A percentile compares a stretch with the other conserved stretches of the same genome.
Conservation (phyloP, 345 rosid species). For the Kandelia obovata region DNA sequence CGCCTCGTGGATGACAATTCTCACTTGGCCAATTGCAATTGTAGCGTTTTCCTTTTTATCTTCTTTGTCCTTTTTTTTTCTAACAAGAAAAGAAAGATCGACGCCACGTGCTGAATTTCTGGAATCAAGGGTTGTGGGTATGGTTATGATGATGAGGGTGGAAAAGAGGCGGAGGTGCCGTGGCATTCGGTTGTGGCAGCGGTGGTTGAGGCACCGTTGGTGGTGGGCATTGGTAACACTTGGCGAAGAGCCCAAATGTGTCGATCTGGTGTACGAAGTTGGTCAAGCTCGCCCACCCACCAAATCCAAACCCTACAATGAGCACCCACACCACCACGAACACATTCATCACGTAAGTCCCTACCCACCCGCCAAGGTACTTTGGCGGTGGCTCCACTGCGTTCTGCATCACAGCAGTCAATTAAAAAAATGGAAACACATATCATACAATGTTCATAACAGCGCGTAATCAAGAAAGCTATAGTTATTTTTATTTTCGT, state of each 20-base stretch:
- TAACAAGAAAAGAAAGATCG: slow-evolving; percentile 3
- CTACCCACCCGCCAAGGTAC: slow-evolving; percentile 77
- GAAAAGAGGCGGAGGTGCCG: slow-evolving; percentile 40
- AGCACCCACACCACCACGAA: slow-evolving; percentile 91
- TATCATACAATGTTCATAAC: neutral
- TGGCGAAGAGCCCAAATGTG: slow-evolving; percentile 91
- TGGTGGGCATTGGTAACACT: slow-evolving; percentile 89
- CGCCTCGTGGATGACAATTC: neutral
- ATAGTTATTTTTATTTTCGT: too few species aligned
- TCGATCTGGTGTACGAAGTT: slow-evolving; percentile 91
- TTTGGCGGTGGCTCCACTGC: slow-evolving; percentile 90
- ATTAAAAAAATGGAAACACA: neutral
- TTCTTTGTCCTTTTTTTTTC: slow-evolving; percentile 7
- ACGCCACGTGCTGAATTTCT: too few species aligned
- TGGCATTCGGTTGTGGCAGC: slow-evolving; percentile 29
- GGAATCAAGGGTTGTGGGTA: slow-evolving; percentile 41
- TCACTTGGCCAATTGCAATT: neutral
- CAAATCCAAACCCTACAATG: slow-evolving; percentile 89
- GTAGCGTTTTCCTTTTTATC: neutral
- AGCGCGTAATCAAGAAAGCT: neutral
- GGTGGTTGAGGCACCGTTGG: slow-evolving; percentile 31
- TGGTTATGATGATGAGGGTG: slow-evolving; percentile 41
- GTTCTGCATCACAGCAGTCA: slow-evolving; percentile 50
- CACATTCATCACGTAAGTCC: slow-evolving; percentile 68
- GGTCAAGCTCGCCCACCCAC: slow-evolving; percentile 92